Evolutionary conservation across 495 filamentous ascomycete species (phyloP), one percentile per base, ranked within the genome.

Genomic region (Pyrenula massariospora): DNA sequence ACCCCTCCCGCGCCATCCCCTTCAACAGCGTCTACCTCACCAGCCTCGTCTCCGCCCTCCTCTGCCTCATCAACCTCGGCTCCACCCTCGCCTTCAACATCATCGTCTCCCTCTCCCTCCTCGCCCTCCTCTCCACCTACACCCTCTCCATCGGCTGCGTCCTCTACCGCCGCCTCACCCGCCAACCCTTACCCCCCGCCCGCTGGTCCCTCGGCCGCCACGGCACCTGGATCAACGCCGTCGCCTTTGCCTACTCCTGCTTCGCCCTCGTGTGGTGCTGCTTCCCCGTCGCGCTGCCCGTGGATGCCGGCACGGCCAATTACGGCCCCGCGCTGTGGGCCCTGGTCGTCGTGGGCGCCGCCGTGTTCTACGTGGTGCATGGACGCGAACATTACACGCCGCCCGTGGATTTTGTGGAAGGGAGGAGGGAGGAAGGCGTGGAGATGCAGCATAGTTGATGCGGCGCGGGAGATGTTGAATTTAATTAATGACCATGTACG

Each of bases 371-470:
- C 55, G 23, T 58, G 2, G 42, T 65, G 1, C 61, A 68, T 53
- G 69, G 70, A 15, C 65, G 56, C 48, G 55, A 23, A 47, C 50
- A 61, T 22, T 72, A 67, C 55, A 68, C 63, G 31, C 58, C 65
- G 24, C 68, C 68, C 8, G 68, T 70, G 21, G 52, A 62, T 3
- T 70, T 67, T 59, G 60, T 70, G 12, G 61, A 69, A 50, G 68
- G 76, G n/a, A 54, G 60, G 56, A 69, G 62, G 42, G 60, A 21
- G 31, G 64, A 51, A 10, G 61, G 59, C 2, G 48, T 60, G n/a
- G 63, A 57, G n/a, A 55, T 70, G 57, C 66, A 69, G 77, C 85
- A 24, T 71, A 74, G 51, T 62, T 87, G 22, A 70, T 84, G 2
- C n/a, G n/a, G n/a, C n/a, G n/a, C n/a, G n/a, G n/a, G n/a, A n/a